Base-by-base conservation (phyloP, 1,139 yeast species). In the Scheffersomyces illinoinensis region DNA sequence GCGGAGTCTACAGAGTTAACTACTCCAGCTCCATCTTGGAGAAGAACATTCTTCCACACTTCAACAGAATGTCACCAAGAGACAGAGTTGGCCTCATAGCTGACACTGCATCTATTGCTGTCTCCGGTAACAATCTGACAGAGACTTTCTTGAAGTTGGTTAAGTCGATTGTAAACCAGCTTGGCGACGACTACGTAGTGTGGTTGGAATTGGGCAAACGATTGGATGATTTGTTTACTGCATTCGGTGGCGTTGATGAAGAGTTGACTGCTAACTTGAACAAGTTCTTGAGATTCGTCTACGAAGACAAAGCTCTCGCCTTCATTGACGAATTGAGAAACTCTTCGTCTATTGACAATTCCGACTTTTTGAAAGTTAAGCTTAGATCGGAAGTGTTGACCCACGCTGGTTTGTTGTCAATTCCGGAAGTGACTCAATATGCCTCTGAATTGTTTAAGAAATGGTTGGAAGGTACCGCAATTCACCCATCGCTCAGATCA, bases 61-160 rank as follows among this genome's bases (percentile, higher is more conserved):
- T 84, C 57, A 75, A 74, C 51, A 70, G 77, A 57, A 75, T 89
- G 53, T 76, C 88, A 3, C 72, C 84, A 7, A 82, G 82, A 57
- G 93, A 90, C 69, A 85, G 85, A 67, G 85, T 89, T 61, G 93
- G 91, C 4, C 72, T 90, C 56, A 77, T 89, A 58, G 88, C 91
- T 6, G 96, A 89, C 70, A 76, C 85, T 2, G 76, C 82, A 4
- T 81, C 90, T 1, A 81, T 86, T 52, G 87, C 92, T 2, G 77
- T 82, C 57, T 84, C 93, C 3, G 93, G 93, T 6, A 68, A 81
- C 54, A 76, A 79, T 50, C 71, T 86, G 23, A 76, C 82, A 4
- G 57, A 68, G 10, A 82, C 87, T 18, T 75, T 84, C 70, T 70
- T 85, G 75, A 72, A 79, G 66, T 66, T 84, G 68, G 64, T 81